phyloP scores from a whole-genome alignment of 257 asterid species.

The Datura wrightii region DNA sequence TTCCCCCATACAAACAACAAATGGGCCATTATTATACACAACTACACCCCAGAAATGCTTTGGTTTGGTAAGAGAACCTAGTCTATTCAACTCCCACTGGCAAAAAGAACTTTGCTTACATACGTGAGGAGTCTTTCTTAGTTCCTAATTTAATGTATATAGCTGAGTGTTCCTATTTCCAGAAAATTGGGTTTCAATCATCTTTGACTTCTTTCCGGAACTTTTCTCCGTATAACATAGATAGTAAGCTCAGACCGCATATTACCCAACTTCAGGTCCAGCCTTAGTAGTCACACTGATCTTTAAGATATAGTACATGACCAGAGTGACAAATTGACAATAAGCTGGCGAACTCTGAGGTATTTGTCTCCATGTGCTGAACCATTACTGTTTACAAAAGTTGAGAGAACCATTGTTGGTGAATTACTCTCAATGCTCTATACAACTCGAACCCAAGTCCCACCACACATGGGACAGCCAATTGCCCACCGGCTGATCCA shows the following conservation, averaged over 20 bases:
- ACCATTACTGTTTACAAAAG: neutral
- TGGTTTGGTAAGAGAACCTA: slow-evolving; percentile 11
- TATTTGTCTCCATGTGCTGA: slow-evolving; percentile 10
- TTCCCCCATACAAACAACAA: neutral
- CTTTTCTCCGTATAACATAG: neutral
- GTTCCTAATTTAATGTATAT: neutral
- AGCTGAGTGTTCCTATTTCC: neutral
- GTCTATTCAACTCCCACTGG: neutral
- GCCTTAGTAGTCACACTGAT: neutral
- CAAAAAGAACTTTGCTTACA: neutral
- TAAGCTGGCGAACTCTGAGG: slow-evolving; percentile 1
- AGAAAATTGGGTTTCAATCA: slow-evolving; percentile 2
- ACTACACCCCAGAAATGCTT: neutral
- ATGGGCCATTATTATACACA: neutral
- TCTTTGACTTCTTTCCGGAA: neutral
- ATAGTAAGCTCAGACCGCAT: neutral
- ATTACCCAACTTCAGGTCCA: slow-evolving; percentile 21
- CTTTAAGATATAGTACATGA: slow-evolving; percentile 1
- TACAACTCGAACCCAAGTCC: slow-evolving; percentile 95
- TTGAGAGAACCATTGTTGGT: slow-evolving; percentile 8
- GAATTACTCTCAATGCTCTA: slow-evolving; percentile 40
- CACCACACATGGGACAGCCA: slow-evolving; percentile 99
- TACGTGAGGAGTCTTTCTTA: neutral
- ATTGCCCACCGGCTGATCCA: slow-evolving; percentile 97
- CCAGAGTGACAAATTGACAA: neutral